These are phyloP conservation scores for Yamadazyma dushanensis DNA, from an alignment of 1,139 yeast species.

Conservation along the genomic window DNA sequence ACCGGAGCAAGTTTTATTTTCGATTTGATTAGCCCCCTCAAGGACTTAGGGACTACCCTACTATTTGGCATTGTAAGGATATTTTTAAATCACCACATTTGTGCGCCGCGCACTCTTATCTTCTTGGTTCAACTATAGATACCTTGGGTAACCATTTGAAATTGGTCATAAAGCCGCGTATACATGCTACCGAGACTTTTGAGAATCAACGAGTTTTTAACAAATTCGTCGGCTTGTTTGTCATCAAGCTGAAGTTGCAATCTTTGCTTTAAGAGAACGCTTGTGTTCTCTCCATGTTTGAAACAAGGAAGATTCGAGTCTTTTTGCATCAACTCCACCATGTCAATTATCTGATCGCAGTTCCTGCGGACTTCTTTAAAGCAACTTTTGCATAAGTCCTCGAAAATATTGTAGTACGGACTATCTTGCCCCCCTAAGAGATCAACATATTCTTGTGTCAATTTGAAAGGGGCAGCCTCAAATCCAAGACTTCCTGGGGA, in stretches of 20 bases:
- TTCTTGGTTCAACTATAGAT: slow-evolving; percentile 65
- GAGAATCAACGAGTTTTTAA: slow-evolving; percentile 69
- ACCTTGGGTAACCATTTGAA: slow-evolving; percentile 91
- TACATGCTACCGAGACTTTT: slow-evolving; percentile 84
- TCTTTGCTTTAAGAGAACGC: slow-evolving; percentile 74
- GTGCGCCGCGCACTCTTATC: too few relatives aligned
- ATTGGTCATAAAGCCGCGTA: slow-evolving; percentile 91
- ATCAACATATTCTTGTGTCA: slow-evolving; percentile 85
- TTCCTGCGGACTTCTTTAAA: slow-evolving; percentile 71
- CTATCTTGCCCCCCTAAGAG: slow-evolving; percentile 77
- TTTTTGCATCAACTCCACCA: slow-evolving; percentile 92
- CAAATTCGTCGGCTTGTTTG: slow-evolving; percentile 71
- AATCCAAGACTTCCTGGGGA: slow-evolving; percentile 96
- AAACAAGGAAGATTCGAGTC: slow-evolving; percentile 91
- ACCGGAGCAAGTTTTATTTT: too few relatives aligned
- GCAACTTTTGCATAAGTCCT: slow-evolving; percentile 62
- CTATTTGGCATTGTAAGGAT: too few relatives aligned
- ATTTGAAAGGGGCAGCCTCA: slow-evolving; percentile 95
- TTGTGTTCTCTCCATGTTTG: slow-evolving; percentile 81
- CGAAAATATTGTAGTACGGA: slow-evolving; percentile 57
- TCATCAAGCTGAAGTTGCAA: slow-evolving; percentile 76
- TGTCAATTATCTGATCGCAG: slow-evolving; percentile 68
- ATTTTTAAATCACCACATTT: too few relatives aligned
- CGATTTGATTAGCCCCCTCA: too few relatives aligned
- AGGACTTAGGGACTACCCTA: too few relatives aligned